Base-by-base conservation (phyloP, 2,329 filamentous ascomycete genomes). In the Penicillium sp. region DNA sequence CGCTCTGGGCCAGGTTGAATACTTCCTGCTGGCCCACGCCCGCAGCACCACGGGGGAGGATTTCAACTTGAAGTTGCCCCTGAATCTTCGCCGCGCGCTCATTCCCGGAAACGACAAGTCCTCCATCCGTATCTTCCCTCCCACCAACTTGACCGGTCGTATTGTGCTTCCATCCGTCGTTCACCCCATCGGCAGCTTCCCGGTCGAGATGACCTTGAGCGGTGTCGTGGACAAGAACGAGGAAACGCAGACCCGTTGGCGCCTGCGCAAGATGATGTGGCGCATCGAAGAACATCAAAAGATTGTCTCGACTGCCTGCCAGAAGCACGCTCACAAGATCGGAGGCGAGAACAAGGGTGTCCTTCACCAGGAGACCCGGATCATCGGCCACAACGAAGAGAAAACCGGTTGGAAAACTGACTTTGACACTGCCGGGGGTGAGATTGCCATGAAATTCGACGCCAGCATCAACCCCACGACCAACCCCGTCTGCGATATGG, bases 111-210 rank as follows among this genome's bases (percentile, higher is more conserved):
- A 80, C 45, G 89, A 94, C 52, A 91, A 94, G 71, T 85, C 90
- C 70, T 94, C 88, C 12, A 84, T 95, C 53, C 88, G 91, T 63
- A 87, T 97, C 63, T 98, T 98, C 72, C 93, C 91, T 41, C 91
- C 93, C 0, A 98, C 93, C 57, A 93, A 95, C 71, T 84, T 98
- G 62, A 90, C 88, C 57, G 87, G 89, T 49, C 85, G 84, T 62
- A 86, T 93, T 53, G 84, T 88, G 61, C 84, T 95, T 54, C 85
- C 85, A 40, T 82, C 88, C 34, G 82, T 95, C 55, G 84, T 96
- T 53, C 85, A 95, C 71, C 90, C 91, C 4, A 87, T 90, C 51
- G 87, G 88, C 60, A 83, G 81, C 60, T 91, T 94, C 72, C 85
- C 78, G 9, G 79, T 96, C 43, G 79, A 82, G 39, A 83, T 96